These are phyloP conservation scores for Wallacemonas sp. DNA, from an alignment of 208 protist species.

Conservation along the genomic window DNA sequence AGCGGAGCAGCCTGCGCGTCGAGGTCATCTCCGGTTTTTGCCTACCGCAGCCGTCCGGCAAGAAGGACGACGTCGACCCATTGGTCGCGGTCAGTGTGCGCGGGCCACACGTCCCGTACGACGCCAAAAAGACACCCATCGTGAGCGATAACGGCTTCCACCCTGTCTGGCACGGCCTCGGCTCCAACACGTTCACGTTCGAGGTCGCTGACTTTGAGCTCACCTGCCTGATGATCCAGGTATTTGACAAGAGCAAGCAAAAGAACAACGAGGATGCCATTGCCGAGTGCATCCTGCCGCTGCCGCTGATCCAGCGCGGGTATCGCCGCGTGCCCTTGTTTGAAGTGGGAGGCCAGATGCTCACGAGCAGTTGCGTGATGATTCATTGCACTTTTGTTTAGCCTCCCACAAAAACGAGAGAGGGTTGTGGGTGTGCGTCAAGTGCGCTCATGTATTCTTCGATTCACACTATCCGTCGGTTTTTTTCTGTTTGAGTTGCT, in stretches of 20 bases:
- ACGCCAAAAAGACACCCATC: slow-evolving; percentile 28
- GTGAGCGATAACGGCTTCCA: slow-evolving; percentile 78
- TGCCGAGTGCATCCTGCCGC: slow-evolving; percentile 56
- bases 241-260: slow-evolving; percentile 64
- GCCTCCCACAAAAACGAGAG: no score
- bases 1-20: slow-evolving; percentile 40
- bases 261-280: slow-evolving; percentile 37
- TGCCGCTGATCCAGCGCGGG: slow-evolving; percentile 50
- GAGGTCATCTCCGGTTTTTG: slow-evolving; percentile 76
- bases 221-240: slow-evolving; percentile 63
- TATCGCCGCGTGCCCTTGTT: slow-evolving; percentile 59
- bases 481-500: no score
- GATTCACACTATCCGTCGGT: no score
- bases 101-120: slow-evolving; percentile 38
- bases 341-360: slow-evolving; percentile 31
- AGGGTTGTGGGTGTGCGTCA: no score
- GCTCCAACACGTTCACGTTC: slow-evolving; percentile 44
- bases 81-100: slow-evolving; percentile 54
- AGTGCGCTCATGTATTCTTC: no score
- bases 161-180: slow-evolving; percentile 63
- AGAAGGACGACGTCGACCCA: slow-evolving; percentile 60
- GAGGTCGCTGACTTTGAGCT: slow-evolving; percentile 47
- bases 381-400: slow-evolving; percentile 11
- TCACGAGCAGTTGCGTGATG: slow-evolving; percentile 59
- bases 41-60: slow-evolving; percentile 50